Evolutionary conservation across 2,329 filamentous ascomycete genomes (phyloP), one percentile per base, ranked within the genome.

Genomic region (Cryoendolithus antarcticus): DNA sequence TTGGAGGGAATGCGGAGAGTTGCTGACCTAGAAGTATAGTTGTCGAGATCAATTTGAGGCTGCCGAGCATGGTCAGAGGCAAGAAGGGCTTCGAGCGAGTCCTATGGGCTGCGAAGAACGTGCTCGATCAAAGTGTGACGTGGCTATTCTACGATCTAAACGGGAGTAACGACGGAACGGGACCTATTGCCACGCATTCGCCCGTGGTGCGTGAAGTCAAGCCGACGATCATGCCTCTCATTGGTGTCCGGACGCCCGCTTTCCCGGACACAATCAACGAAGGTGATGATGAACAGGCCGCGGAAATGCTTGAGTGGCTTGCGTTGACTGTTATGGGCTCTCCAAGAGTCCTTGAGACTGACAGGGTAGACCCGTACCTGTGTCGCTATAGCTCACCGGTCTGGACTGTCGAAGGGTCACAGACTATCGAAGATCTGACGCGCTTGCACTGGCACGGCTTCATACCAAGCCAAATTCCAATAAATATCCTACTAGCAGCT

Each of bases 11-110:
- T 19, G 15, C 15, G 15, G 15, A 19, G 30, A n/a, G 36, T 4
- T 12, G 27, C 38, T 40, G n/a, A 32, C 27, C 27, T 37, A 8
- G n/a, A 9, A 13, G 27, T 28, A 4, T 34, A 91, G 83, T 80
- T 24, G 74, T 96, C 34, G 76, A 89, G 50, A 68, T 82, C 37
- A 79, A 96, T 44, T 70, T 98, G 21, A 74, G 79, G 11, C 66
- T 71, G 4, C 72, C 78, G 1, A 78, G 78, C 0, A 94, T 94
- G 84, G 59, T 85, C 6, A 80, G 78, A 39, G 86, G 86, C 3
- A 91, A 86, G 58, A 86, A 82, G 47, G 81, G 78, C 0, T 94
- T 93, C 52, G 80, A 88, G 45, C 70, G 85, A 34, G 65, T 94
- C 9, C 58, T 80, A 6, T 83, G 83, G 68, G 85, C 86, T 10